A percentile compares a stretch with the other conserved stretches of the same genome.
These are phyloP conservation scores for Nidularia pulvinata DNA, from an alignment of 768 basidiomycete species.

Conservation along the genomic window DNA sequence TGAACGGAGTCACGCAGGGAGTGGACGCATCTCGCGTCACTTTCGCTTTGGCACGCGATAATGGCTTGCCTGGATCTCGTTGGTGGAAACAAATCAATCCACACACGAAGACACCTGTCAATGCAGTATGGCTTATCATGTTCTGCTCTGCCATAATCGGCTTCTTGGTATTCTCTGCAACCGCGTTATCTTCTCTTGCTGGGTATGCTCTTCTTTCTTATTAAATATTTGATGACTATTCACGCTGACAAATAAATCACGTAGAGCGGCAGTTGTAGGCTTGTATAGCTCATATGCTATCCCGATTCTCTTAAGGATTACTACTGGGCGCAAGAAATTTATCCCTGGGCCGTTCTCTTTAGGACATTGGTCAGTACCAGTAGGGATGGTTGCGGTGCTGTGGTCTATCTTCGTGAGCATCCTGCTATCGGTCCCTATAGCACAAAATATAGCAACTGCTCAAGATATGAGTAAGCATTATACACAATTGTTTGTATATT, in stretches of 20 bases:
- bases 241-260: not conserved
- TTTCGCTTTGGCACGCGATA: slow-evolving; percentile 55
- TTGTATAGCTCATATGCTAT: not conserved
- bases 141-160: slow-evolving; percentile 22
- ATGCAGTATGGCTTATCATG: slow-evolving; percentile 37
- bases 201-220: slow-evolving; percentile 17
- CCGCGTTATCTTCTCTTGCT: slow-evolving; percentile 27
- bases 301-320: not conserved
- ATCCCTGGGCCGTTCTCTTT: not conserved
- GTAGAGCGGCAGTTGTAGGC: not conserved
- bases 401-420: not conserved
- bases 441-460: not conserved
- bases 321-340: not conserved
- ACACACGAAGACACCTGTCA: slow-evolving; percentile 28
- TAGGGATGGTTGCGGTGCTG: not conserved
- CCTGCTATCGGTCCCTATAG: not conserved
- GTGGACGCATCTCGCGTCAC: slow-evolving; percentile 68
- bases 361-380: not conserved
- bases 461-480: not conserved
- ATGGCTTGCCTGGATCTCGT: slow-evolving; percentile 32
- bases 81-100: slow-evolving; percentile 31
- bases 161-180: slow-evolving; percentile 25
- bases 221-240: not conserved
- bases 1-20: slow-evolving; percentile 63
- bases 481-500: not conserved